Conservation (phyloP, 2,329 filamentous ascomycete genomes). For the Zymoseptoria pseudotritici region DNA sequence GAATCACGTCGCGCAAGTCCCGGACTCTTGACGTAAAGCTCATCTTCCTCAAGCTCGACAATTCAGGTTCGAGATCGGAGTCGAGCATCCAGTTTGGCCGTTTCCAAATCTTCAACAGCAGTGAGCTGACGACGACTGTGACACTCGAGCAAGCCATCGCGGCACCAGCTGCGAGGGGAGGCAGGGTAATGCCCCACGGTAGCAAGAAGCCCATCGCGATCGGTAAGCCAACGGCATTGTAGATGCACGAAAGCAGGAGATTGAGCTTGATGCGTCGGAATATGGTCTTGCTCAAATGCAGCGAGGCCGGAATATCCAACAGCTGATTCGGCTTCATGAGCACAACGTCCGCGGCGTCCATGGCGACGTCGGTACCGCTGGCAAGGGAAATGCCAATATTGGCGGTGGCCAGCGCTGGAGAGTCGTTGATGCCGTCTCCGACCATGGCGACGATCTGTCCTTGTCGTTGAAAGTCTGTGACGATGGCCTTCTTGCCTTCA, state of each 20-base stretch:
- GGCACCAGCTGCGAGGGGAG: conserved; percentile 88
- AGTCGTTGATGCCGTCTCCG: conserved; percentile 97
- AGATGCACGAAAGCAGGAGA: conserved; percentile 83
- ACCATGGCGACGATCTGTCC: conserved; percentile 91
- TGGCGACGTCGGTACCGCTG: conserved; percentile 89
- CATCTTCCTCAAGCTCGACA: conserved; percentile 4
- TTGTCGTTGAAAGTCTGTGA: conserved; percentile 64
- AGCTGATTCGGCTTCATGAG: conserved; percentile 89
- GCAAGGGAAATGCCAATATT: conserved; percentile 89
- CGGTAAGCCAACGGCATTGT: conserved; percentile 84
- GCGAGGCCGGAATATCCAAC: conserved; percentile 81
- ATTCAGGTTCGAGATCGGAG: conserved; percentile 11
- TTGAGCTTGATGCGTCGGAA: conserved; percentile 93
- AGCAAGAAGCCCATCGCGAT: conserved; percentile 97
- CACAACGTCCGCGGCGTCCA: conserved; percentile 94
- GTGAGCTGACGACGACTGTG: conserved; percentile 75
- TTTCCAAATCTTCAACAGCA: conserved; percentile 81
- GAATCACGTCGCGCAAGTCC: conserved; percentile 14
- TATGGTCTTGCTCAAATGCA: conserved; percentile 74
- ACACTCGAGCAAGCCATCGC: conserved; percentile 91
- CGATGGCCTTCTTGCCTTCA: conserved; percentile 81
- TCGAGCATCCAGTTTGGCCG: conserved; percentile 71
- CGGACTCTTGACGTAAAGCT: conserved; percentile 7
- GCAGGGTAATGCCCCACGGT: conserved; percentile 77
- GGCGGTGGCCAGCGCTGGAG: conserved; percentile 84